These are phyloP conservation scores for Cladochytrium replicatum DNA, from an alignment of 192 early-diverging fungal genomes.

Conservation along the genomic window DNA sequence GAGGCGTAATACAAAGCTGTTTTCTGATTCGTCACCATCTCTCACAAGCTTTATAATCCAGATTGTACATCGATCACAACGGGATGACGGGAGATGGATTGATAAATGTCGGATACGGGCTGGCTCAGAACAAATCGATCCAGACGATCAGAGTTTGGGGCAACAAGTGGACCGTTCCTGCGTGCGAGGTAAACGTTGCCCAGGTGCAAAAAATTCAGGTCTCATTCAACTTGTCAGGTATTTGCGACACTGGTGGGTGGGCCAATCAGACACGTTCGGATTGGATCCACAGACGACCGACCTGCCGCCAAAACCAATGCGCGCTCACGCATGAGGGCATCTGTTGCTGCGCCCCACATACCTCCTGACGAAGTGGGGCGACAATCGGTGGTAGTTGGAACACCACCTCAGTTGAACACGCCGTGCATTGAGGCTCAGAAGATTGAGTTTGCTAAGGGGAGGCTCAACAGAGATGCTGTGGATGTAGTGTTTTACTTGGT, in stretches of 20 bases:
- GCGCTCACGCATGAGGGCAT: background rate
- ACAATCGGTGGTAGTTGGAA: background rate
- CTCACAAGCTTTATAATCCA: slow-evolving; percentile 3
- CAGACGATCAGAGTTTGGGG: slow-evolving; percentile 30
- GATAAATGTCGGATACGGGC: slow-evolving; percentile 17
- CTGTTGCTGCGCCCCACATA: slow-evolving; percentile 1
- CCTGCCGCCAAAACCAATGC: slow-evolving; percentile 2
- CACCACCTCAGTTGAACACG: background rate
- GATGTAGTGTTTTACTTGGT: slow-evolving; percentile 35
- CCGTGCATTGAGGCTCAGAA: background rate
- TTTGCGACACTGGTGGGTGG: slow-evolving; percentile 31
- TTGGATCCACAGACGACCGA: slow-evolving; percentile 4
- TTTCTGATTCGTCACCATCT: slow-evolving; percentile 2
- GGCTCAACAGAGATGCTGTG: slow-evolving; percentile 17
- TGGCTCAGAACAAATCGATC: slow-evolving; percentile 19
- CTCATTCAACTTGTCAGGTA: slow-evolving; percentile 14
- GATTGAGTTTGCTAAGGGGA: background rate
- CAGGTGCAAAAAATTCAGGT: background rate
- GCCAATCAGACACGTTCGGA: slow-evolving; percentile 2
- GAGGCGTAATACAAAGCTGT: slow-evolving; percentile 4
- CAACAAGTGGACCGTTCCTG: slow-evolving; percentile 28
- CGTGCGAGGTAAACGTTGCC: slow-evolving; percentile 28
- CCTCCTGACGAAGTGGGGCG: slow-evolving; percentile 4
- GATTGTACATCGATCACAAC: slow-evolving; percentile 37
- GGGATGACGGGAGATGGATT: slow-evolving; percentile 33